Evolutionary conservation across 179 eudicot genomes (phyloP).

Genomic region (Drosera spatulata): DNA sequence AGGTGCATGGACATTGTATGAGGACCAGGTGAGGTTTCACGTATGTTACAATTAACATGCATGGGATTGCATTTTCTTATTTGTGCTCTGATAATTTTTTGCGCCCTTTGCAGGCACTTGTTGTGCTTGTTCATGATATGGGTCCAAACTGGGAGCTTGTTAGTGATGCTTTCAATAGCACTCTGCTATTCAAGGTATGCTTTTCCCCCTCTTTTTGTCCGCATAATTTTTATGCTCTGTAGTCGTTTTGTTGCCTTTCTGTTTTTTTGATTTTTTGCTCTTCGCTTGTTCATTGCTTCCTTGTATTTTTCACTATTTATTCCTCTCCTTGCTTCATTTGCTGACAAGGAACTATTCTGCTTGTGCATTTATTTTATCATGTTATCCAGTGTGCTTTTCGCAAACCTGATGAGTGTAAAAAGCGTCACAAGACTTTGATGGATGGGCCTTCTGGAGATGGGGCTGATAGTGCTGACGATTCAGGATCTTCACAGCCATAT

Average conservation of each 20-base stretch:
- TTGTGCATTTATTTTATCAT: slow-evolving; percentile 5
- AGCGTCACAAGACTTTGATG: slow-evolving; percentile 64
- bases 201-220: not conserved
- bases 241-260: not conserved
- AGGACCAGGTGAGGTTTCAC: slow-evolving; percentile 65
- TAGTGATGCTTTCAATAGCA: slow-evolving; percentile 83
- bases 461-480: slow-evolving; percentile 94
- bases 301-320: not conserved
- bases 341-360: slow-evolving; percentile 3
- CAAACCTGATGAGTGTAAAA: slow-evolving; percentile 86
- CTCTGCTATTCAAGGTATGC: slow-evolving; percentile 80
- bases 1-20: slow-evolving; percentile 76
- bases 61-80: not conserved
- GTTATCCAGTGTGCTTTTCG: slow-evolving; percentile 65
- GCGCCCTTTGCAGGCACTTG: slow-evolving; percentile 56
- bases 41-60: not conserved
- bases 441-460: slow-evolving; percentile 76
- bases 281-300: not conserved
- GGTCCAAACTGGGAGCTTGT: slow-evolving; percentile 99
- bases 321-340: not conserved
- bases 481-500: slow-evolving; percentile 92
- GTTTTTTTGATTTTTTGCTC: not conserved
- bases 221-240: not conserved
- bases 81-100: not conserved
- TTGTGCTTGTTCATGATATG: slow-evolving; percentile 95